phyloP scores from a whole-genome alignment of 2,329 filamentous ascomycete genomes.

The Dothideomycetes sp. region DNA sequence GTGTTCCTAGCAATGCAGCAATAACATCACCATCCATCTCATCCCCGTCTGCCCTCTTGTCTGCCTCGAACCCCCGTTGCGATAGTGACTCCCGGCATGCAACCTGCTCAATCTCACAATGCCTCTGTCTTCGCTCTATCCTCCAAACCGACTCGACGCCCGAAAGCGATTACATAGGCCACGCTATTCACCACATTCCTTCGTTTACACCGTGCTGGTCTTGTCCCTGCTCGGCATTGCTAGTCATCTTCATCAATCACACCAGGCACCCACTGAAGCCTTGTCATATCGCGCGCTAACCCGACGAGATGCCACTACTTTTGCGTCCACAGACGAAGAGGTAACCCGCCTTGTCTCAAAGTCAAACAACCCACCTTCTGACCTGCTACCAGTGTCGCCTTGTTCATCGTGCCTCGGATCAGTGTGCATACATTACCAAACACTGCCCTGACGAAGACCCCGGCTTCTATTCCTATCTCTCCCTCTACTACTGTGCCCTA shows the following conservation, averaged over 20 bases:
- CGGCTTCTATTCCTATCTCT: conserved; percentile 78
- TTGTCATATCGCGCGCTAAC: neutral
- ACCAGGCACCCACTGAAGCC: neutral
- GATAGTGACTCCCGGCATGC: no score
- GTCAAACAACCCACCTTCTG: neutral
- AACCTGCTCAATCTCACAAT: conserved; percentile 5
- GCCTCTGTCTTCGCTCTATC: conserved; percentile 1
- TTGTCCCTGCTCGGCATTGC: conserved; percentile 13
- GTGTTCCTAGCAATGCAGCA: no score
- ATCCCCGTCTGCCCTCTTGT: no score
- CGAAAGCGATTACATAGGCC: conserved; percentile 1
- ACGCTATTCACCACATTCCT: conserved; percentile 13
- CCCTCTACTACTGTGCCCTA: conserved; percentile 81
- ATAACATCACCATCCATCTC: no score
- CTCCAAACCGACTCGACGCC: neutral
- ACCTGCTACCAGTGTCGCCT: conserved; percentile 54
- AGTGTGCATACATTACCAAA: conserved; percentile 75
- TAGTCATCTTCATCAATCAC: conserved; percentile 5
- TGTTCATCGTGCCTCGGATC: conserved; percentile 61
- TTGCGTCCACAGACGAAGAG: conserved; percentile 28
- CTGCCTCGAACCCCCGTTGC: no score
- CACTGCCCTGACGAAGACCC: conserved; percentile 87
- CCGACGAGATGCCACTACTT: conserved; percentile 2
- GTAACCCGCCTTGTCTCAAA: conserved; percentile 16
- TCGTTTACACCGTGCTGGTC: conserved; percentile 15